phyloP scores from a whole-genome alignment of 2,329 filamentous ascomycete genomes.

The Ascochyta fabae region DNA sequence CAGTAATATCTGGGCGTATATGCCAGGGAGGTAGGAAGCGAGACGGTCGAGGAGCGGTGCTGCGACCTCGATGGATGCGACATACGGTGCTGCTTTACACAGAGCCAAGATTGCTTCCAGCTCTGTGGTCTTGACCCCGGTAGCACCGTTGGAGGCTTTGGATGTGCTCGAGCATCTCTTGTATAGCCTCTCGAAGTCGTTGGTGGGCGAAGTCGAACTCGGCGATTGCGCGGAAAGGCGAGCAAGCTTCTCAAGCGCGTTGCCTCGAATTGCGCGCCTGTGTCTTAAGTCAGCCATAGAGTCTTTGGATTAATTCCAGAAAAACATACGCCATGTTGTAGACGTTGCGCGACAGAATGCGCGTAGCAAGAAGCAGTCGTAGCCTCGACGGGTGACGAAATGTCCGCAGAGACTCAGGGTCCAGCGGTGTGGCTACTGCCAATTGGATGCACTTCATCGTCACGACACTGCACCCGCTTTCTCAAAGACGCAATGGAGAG shows the following conservation, averaged over 20 bases:
- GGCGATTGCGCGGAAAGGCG: constrained; percentile 52
- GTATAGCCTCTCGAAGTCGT: constrained; percentile 53
- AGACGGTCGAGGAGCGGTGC: constrained; percentile 80
- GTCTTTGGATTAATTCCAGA: too few relatives aligned
- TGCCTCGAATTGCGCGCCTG: constrained; percentile 52
- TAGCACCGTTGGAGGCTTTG: constrained; percentile 17
- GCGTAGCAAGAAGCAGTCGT: constrained; percentile 8
- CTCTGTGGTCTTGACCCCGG: constrained; percentile 75
- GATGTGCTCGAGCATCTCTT: constrained; percentile 40
- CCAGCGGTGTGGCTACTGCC: constrained; percentile 11
- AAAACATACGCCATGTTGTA: constrained; percentile 10
- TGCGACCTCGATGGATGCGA: constrained; percentile 74
- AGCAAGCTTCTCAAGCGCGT: constrained; percentile 60
- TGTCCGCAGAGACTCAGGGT: constrained; percentile 10
- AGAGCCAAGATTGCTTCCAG: constrained; percentile 90
- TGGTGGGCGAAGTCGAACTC: constrained; percentile 32
- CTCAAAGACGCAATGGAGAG: background rate
- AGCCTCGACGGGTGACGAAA: constrained; percentile 5
- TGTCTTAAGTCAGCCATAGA: background rate
- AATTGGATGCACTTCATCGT: constrained; percentile 1
- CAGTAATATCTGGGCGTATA: constrained; percentile 77
- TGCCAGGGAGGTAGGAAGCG: constrained; percentile 83
- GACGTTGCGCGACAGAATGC: constrained; percentile 6
- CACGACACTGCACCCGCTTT: background rate
- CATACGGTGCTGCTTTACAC: constrained; percentile 83